phyloP scores from a whole-genome alignment of 176 grass and related monocot species.

The Pontederia crassipes region DNA sequence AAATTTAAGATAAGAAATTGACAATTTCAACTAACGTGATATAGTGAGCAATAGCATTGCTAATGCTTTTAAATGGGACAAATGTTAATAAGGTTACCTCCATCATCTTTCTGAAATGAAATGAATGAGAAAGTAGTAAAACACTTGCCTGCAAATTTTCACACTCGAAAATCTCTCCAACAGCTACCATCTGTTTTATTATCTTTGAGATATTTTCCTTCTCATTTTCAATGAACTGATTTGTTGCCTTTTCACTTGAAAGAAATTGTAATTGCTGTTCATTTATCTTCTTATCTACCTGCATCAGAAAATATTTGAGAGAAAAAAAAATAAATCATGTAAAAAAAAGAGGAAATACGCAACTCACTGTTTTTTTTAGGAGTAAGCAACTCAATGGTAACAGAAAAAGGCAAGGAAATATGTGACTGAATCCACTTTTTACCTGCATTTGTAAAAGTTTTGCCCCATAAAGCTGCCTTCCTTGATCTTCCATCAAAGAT shows the following conservation, averaged over 20 bases:
- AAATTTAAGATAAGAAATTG: too few relatives aligned
- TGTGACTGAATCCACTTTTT: neutral
- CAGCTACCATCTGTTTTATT: slow-evolving; percentile 90
- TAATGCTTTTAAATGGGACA: too few relatives aligned
- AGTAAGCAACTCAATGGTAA: neutral
- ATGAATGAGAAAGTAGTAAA: neutral
- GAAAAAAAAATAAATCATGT: neutral
- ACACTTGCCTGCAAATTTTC: slow-evolving; percentile 81
- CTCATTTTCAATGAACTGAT: slow-evolving; percentile 65
- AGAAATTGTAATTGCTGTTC: slow-evolving; percentile 65
- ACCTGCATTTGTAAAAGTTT: slow-evolving; percentile 90
- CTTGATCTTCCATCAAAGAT: slow-evolving; percentile 94
- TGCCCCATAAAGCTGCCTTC: slow-evolving; percentile 83
- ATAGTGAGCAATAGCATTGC: too few relatives aligned
- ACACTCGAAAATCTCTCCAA: slow-evolving; percentile 81
- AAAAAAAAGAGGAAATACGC: slow-evolving; percentile 20
- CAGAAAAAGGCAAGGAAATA: neutral
- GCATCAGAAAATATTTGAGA: slow-evolving; percentile 22
- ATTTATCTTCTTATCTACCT: slow-evolving; percentile 81
- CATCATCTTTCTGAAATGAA: too few relatives aligned
- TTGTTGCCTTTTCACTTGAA: slow-evolving; percentile 58
- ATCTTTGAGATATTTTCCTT: slow-evolving; percentile 69
- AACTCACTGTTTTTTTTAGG: neutral
- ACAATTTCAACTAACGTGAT: too few relatives aligned
- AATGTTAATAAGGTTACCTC: too few relatives aligned